These are phyloP conservation scores for Ampelocalamus luodianensis DNA, from an alignment of 176 grass and related monocot genomes.

Conservation along the genomic window DNA sequence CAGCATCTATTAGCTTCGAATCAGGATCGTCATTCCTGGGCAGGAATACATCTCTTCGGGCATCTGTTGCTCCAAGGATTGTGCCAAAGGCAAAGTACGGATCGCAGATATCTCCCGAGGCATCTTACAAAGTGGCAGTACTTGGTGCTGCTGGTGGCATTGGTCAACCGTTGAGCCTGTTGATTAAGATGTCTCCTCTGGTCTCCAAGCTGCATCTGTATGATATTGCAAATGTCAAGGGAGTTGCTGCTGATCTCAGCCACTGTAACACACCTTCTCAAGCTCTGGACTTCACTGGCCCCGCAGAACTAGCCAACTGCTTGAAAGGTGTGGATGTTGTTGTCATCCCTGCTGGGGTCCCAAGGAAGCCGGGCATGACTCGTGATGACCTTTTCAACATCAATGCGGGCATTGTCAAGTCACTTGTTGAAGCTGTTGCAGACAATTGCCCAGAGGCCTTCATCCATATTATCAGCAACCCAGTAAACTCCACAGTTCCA, in stretches of 20 bases:
- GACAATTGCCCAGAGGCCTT: constrained; percentile 79
- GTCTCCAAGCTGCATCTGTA: constrained; percentile 71
- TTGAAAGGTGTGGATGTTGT: constrained; percentile 81
- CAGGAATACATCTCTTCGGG: constrained; percentile 36
- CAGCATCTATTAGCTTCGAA: constrained; percentile 32
- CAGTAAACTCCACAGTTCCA: constrained; percentile 80
- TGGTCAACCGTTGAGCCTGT: constrained; percentile 71
- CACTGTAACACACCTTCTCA: constrained; percentile 88
- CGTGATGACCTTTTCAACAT: constrained; percentile 92
- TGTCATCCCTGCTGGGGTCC: constrained; percentile 80
- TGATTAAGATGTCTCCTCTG: constrained; percentile 90
- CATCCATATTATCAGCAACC: constrained; percentile 90
- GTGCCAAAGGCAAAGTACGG: constrained; percentile 55
- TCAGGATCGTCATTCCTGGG: constrained; percentile 45
- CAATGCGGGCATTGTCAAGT: constrained; percentile 76
- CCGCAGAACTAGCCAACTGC: constrained; percentile 61
- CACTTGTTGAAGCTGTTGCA: constrained; percentile 75
- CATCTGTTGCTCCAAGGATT: constrained; percentile 45
- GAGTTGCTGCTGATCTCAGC: constrained; percentile 82
- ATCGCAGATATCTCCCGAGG: constrained; percentile 54
- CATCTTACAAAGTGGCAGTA: constrained; percentile 76
- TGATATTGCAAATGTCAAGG: constrained; percentile 94
- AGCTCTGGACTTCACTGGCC: constrained; percentile 73
- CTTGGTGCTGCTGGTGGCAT: constrained; percentile 86
- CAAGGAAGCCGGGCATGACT: constrained; percentile 89